Evolutionary conservation across 306 rosid species (phyloP).

Genomic region (Potentilla sterilis): DNA sequence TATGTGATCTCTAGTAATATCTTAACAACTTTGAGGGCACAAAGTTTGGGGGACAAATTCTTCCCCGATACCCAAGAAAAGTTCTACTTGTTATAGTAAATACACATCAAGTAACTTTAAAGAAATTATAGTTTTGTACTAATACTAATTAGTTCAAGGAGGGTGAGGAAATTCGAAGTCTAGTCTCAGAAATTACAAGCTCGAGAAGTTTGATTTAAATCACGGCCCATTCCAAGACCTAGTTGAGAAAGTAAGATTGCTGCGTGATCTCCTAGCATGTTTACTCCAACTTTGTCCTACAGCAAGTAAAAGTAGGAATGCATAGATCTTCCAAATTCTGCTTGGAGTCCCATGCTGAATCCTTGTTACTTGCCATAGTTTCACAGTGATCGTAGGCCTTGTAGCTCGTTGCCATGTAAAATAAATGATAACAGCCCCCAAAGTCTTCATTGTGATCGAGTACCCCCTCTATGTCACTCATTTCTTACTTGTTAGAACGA

Average conservation of each 20-base stretch:
- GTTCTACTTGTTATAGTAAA: too few species aligned
- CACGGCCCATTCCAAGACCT: neutral
- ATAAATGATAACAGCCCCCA: neutral
- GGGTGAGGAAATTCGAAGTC: too few species aligned
- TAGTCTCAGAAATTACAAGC: too few species aligned
- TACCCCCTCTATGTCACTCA: neutral
- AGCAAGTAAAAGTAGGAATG: constrained; percentile 1
- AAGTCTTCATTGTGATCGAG: constrained; percentile 10
- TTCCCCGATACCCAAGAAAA: too few species aligned
- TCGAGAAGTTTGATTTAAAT: too few species aligned
- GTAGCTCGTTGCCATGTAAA: neutral
- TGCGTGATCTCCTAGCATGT: constrained; percentile 4
- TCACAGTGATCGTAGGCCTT: neutral
- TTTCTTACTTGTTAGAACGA: neutral
- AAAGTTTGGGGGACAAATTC: too few species aligned
- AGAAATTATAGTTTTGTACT: too few species aligned
- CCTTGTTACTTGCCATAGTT: neutral
- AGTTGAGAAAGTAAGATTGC: neutral
- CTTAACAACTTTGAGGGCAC: too few species aligned
- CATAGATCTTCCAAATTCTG: neutral
- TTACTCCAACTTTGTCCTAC: neutral
- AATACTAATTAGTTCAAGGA: too few species aligned
- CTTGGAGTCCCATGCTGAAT: neutral
- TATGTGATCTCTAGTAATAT: too few species aligned
- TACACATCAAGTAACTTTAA: too few species aligned